These are phyloP conservation scores for Teratosphaeria viscida DNA, from an alignment of 2,329 filamentous ascomycete genomes.

Conservation along the genomic window DNA sequence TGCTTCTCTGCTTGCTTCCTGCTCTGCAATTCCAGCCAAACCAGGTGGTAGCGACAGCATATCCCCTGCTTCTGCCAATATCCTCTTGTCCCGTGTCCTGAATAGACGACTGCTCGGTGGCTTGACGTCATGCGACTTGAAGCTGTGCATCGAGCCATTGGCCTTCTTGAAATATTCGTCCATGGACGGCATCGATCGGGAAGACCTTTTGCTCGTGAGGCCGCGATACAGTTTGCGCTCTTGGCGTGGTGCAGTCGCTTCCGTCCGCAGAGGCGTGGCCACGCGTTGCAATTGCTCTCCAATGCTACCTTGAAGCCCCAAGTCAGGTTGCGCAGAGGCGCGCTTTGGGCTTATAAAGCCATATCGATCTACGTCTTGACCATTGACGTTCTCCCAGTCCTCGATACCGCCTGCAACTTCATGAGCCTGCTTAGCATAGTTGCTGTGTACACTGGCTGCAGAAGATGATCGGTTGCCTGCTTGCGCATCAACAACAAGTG, in stretches of 20 bases:
- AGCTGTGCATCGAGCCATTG: conserved; percentile 28
- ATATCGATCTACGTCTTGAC: conserved; percentile 52
- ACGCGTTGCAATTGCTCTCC: conserved; percentile 43
- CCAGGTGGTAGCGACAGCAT: conserved; percentile 53
- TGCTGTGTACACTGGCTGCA: conserved; percentile 4
- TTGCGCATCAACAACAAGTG: not conserved
- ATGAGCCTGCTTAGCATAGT: conserved; percentile 35
- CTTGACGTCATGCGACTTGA: conserved; percentile 25
- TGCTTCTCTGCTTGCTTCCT: conserved; percentile 37
- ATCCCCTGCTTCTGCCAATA: conserved; percentile 51
- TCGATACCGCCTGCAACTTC: conserved; percentile 55
- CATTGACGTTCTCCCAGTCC: conserved; percentile 52
- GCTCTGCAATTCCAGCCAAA: conserved; percentile 35
- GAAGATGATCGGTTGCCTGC: not conserved
- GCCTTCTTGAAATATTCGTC: conserved; percentile 22
- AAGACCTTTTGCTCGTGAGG: conserved; percentile 37
- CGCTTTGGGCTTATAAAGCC: conserved; percentile 49
- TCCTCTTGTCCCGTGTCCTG: conserved; percentile 42
- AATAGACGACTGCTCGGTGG: conserved; percentile 24
- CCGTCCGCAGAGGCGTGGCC: conserved; percentile 48
- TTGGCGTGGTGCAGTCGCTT: conserved; percentile 45
- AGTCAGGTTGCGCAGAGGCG: conserved; percentile 22
- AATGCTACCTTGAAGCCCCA: conserved; percentile 6
- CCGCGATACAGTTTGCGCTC: conserved; percentile 43
- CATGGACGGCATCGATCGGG: conserved; percentile 24